A percentile compares a stretch with the other conserved stretches of the same genome.
These are phyloP conservation scores for Phytophthora cajani DNA, from an alignment of 352 stramenopile species.

Conservation along the genomic window DNA sequence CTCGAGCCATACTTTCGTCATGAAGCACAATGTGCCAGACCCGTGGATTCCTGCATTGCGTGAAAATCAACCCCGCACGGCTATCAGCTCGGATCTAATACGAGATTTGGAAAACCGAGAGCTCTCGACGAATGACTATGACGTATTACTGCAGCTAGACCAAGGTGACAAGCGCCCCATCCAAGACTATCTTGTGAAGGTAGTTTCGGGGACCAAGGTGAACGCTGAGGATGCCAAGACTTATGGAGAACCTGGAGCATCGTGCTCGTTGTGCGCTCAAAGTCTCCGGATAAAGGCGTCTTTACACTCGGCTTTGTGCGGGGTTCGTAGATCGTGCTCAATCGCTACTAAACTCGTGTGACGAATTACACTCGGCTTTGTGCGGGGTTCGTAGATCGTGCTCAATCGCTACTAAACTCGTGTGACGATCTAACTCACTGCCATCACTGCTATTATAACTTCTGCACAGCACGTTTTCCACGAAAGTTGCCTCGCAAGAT, in stretches of 20 bases:
- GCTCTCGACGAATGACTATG: constrained; percentile 87
- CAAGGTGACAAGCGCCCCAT: constrained; percentile 60
- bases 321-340: constrained; percentile 38
- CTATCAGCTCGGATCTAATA: constrained; percentile 52
- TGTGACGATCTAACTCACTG: neutral
- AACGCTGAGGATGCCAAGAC: constrained; percentile 54
- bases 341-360: neutral
- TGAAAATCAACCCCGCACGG: constrained; percentile 26
- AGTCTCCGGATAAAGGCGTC: constrained; percentile 67
- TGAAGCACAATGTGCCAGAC: constrained; percentile 71
- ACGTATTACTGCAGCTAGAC: constrained; percentile 77
- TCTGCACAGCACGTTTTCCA: constrained; percentile 72
- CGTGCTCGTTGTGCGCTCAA: constrained; percentile 66
- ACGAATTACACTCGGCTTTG: constrained; percentile 44
- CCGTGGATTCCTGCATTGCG: constrained; percentile 64
- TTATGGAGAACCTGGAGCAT: constrained; percentile 44
- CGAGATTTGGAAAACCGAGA: constrained; percentile 74
- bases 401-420: neutral
- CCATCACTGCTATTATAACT: neutral
- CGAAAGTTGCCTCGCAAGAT: constrained; percentile 77
- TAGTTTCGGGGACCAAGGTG: constrained; percentile 54
- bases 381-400: constrained; percentile 55
- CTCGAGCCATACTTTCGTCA: constrained; percentile 71
- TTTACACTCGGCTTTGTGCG: constrained; percentile 58
- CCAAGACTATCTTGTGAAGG: constrained; percentile 76